Conservation (phyloP, 345 rosid species). For the Sonneratia caseolaris region DNA sequence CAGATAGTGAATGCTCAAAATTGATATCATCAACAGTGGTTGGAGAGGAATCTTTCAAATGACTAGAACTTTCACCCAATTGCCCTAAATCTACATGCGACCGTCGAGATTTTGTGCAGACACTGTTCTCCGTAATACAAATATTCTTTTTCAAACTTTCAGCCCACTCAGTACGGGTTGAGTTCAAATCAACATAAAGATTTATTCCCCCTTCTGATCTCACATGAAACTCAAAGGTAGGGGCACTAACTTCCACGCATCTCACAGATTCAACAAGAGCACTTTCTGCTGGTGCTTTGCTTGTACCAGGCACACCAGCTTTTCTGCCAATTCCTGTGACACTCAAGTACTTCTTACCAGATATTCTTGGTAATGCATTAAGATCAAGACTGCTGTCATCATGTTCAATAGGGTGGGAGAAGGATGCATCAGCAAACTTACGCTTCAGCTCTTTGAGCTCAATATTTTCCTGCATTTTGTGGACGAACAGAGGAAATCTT, state of each 20-base stretch:
- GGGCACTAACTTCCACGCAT: conserved; percentile 22
- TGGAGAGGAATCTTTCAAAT: conserved; percentile 22
- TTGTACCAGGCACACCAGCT: conserved; percentile 18
- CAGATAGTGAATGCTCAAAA: conserved; percentile 21
- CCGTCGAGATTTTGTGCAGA: conserved; percentile 27
- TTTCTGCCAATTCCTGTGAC: conserved; percentile 2
- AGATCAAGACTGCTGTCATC: neutral
- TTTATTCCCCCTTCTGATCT: conserved; percentile 65
- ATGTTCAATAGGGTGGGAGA: conserved; percentile 1
- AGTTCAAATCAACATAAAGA: conserved; percentile 63
- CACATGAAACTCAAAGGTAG: conserved; percentile 65
- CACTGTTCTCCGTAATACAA: conserved; percentile 30
- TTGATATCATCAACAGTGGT: conserved; percentile 18
- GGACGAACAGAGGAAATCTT: neutral
- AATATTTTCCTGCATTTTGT: conserved; percentile 1
- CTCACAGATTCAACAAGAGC: conserved; percentile 12
- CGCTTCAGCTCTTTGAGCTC: neutral
- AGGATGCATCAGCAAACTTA: conserved; percentile 3
- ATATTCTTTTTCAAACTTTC: conserved; percentile 47
- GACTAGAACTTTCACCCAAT: conserved; percentile 37
- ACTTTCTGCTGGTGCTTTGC: conserved; percentile 11
- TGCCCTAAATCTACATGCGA: conserved; percentile 30
- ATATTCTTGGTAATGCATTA: conserved; percentile 1
- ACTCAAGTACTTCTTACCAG: conserved; percentile 12
- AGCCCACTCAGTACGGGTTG: conserved; percentile 61